A percentile compares a stretch with the other conserved stretches of the same genome.
phyloP scores from a whole-genome alignment of 352 stramenopile species.

The Phytophthora sp. region DNA sequence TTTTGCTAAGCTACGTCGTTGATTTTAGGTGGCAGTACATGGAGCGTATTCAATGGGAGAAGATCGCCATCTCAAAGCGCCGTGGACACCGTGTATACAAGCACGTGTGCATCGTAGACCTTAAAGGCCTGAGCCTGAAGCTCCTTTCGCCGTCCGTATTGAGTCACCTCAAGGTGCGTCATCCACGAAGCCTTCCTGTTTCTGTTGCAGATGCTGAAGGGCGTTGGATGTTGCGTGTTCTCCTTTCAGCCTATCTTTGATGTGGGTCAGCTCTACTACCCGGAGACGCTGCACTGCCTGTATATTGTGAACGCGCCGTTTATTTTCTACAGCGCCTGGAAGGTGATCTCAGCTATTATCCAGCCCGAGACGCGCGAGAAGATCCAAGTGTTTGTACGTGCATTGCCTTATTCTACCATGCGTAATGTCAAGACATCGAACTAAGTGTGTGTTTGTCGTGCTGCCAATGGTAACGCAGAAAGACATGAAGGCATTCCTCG shows the following conservation, averaged over 20 bases:
- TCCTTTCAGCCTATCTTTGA: slow-evolving; percentile 75
- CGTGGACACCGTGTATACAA: slow-evolving; percentile 75
- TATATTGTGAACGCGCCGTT: slow-evolving; percentile 86
- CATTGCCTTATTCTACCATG: not conserved
- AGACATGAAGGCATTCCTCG: slow-evolving; percentile 61
- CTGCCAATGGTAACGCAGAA: slow-evolving; percentile 39
- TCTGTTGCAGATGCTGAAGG: not conserved
- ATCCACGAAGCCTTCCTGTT: not conserved
- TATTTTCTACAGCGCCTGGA: slow-evolving; percentile 86
- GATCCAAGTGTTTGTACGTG: slow-evolving; percentile 80
- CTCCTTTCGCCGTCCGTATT: slow-evolving; percentile 61
- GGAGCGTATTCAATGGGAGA: slow-evolving; percentile 84
- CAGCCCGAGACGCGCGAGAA: slow-evolving; percentile 82
- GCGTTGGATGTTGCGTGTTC: slow-evolving; percentile 2
- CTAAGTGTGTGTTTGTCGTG: not conserved
- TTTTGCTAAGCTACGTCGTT: too few species aligned
- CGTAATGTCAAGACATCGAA: not conserved
- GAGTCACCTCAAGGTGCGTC: slow-evolving; percentile 64
- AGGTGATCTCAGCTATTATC: slow-evolving; percentile 75
- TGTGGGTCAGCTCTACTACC: slow-evolving; percentile 79
- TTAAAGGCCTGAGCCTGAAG: slow-evolving; percentile 77
- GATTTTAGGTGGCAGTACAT: slow-evolving; percentile 80
- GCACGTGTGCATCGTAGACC: slow-evolving; percentile 83
- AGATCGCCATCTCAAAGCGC: slow-evolving; percentile 69
- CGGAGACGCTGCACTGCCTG: slow-evolving; percentile 77